Base-by-base conservation (phyloP, 2,329 filamentous ascomycete species). In the Lecanosticta acicola region DNA sequence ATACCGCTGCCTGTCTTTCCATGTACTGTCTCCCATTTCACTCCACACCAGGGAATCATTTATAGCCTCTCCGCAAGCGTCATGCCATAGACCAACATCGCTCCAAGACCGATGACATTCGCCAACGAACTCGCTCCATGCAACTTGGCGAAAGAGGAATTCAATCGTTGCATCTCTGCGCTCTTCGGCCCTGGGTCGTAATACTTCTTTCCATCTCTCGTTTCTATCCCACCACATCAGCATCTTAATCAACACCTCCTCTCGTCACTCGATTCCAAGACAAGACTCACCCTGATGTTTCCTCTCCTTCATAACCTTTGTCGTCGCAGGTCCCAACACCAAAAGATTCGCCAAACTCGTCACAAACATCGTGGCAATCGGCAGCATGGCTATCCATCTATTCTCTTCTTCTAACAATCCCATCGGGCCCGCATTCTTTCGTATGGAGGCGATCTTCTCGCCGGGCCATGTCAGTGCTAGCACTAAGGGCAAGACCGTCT, bases 161-260 rank as follows among this genome's bases (percentile, higher is more conserved):
- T 94, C 58, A 94, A 67, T 7, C 74, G 75, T 57, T 80, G 68
- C 90, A 97, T 96, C 71, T 91, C 87, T 57, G 83, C 75, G 3
- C 85, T 93, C 60, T 94, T 87, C 32, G 88, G 86, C 1, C 82
- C 77, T 42, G 79, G 71, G 54, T 94, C 88, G 60, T 85, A 86
- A 67, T 83, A 87, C 64, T 85, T 86, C 76, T 94, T 96, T 44
- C 88, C 88, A 64, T 96, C 91, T 59, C 84, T 81, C 51, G 84
- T 88, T 74, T 91, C 90, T 77, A 47, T 14, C 16, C 24, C 33
- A 9, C 2, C n/a, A 17, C 14, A 20, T 49, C 35, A 43, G 43
- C 32, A 32, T 13, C 17, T 19, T 13, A 33, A 16, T 32, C n/a
- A n/a, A n/a, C n/a, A n/a, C n/a, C n/a, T n/a, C n/a, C n/a, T n/a